Evolutionary conservation across 192 early-diverging fungal species (phyloP).

Genomic region (Linnemannia zychae): DNA sequence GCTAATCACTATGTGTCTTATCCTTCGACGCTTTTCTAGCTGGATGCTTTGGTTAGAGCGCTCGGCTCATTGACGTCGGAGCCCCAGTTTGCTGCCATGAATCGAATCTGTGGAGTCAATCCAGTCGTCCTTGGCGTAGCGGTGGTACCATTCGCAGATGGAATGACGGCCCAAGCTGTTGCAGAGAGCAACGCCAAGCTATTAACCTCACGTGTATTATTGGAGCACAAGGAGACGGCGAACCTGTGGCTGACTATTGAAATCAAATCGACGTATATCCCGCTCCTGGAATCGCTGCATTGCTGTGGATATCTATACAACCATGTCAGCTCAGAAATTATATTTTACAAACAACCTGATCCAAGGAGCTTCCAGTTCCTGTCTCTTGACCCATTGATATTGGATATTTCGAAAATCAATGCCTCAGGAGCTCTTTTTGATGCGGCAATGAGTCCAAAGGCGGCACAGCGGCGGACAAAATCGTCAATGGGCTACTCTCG

Average conservation of each 20-base stretch:
- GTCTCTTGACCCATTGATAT: conserved; percentile 72
- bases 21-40: conserved; percentile 1
- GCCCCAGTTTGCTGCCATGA: conserved; percentile 38
- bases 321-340: conserved; percentile 62
- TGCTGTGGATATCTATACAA: conserved; percentile 58
- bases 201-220: conserved; percentile 25
- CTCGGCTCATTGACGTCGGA: conserved; percentile 35
- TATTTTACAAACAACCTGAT: conserved; percentile 71
- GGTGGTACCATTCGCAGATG: conserved; percentile 44
- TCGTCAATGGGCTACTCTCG: conserved; percentile 31
- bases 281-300: conserved; percentile 52
- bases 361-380: conserved; percentile 73
- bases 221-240: conserved; percentile 52
- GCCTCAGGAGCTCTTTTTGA: conserved; percentile 42
- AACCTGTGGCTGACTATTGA: conserved; percentile 61
- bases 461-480: conserved; percentile 57
- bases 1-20: neutral
- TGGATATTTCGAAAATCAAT: conserved; percentile 72
- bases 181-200: conserved; percentile 41
- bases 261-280: conserved; percentile 58
- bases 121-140: conserved; percentile 49
- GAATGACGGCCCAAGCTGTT: conserved; percentile 34
- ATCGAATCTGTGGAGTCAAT: conserved; percentile 34
- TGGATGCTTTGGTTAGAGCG: conserved; percentile 34
- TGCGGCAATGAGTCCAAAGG: conserved; percentile 51